Percentiles rank a stretch among this genome's conserved stretches.
These are phyloP conservation scores for Fusarium decemcellulare DNA, from an alignment of 2,329 filamentous ascomycete species.

Conservation along the genomic window DNA sequence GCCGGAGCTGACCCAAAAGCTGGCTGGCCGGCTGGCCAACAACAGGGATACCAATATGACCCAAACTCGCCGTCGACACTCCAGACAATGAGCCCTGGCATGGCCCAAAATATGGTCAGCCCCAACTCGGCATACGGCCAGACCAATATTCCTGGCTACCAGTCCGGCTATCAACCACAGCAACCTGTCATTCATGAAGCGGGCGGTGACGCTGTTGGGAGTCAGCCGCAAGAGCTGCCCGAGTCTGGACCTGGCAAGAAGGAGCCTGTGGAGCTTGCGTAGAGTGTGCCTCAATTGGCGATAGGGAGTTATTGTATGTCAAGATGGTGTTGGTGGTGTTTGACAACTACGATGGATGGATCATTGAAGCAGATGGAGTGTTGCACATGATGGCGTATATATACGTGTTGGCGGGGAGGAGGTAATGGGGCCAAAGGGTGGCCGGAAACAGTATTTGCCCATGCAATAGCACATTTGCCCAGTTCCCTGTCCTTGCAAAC, in stretches of 20 bases:
- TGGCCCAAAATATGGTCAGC: not conserved
- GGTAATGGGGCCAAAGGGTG: no score
- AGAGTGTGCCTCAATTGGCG: not conserved
- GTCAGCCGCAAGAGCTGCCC: constrained; percentile 23
- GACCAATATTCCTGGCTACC: not conserved
- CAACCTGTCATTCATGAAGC: constrained; percentile 22
- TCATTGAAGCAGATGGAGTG: not conserved
- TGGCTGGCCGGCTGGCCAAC: constrained; percentile 6
- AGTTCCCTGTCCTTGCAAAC: no score
- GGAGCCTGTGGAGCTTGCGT: constrained; percentile 25
- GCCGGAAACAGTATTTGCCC: no score
- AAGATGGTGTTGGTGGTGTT: not conserved
- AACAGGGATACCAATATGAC: constrained; percentile 14
- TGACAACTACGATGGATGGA: no score
- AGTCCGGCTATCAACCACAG: not conserved
- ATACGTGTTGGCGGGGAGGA: no score
- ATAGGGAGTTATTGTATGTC: no score
- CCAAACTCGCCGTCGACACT: not conserved
- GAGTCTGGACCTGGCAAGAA: constrained; percentile 1
- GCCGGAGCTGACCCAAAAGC: constrained; percentile 4
- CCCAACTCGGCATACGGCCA: not conserved
- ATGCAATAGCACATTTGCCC: no score
- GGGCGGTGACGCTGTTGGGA: constrained; percentile 16
- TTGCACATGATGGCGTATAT: not conserved
- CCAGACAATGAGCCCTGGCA: not conserved